Conservation (phyloP, 805 yeast genomes). For the Saccharomycopsis sp. region DNA sequence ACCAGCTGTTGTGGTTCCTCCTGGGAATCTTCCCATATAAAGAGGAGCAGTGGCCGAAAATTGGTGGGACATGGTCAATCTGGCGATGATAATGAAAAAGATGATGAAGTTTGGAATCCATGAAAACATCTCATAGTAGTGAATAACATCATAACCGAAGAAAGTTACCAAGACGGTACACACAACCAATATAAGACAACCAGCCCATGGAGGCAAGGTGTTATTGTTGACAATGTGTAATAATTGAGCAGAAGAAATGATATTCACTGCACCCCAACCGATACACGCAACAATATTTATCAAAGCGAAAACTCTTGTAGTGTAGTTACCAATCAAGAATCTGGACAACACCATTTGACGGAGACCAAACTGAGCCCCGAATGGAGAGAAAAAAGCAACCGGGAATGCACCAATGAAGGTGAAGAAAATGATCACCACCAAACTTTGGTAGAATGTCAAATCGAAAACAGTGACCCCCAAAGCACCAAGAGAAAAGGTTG, state of each 20-base stretch:
- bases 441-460: conserved; percentile 67
- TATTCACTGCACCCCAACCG: conserved; percentile 94
- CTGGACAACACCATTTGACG: conserved; percentile 83
- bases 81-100: conserved; percentile 72
- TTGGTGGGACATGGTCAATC: conserved; percentile 60
- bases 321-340: conserved; percentile 66
- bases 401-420: conserved; percentile 64
- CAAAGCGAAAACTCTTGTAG: conserved; percentile 69
- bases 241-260: conserved; percentile 81
- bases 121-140: conserved; percentile 72
- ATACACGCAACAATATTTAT: conserved; percentile 80
- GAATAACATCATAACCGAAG: conserved; percentile 81
- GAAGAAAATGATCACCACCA: conserved; percentile 65
- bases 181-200: conserved; percentile 64
- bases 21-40: conserved; percentile 36
- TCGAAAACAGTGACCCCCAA: conserved; percentile 58
- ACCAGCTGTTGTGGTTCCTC: conserved; percentile 70
- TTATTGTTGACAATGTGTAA: conserved; percentile 65
- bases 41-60: conserved; percentile 37
- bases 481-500: conserved; percentile 75
- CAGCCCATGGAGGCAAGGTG: conserved; percentile 83
- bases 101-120: conserved; percentile 79
- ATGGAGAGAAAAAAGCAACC: conserved; percentile 75
- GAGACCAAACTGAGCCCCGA: conserved; percentile 78
- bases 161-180: conserved; percentile 67